Base-by-base conservation (phyloP, 805 yeast species). In the Candida morakotiae region DNA sequence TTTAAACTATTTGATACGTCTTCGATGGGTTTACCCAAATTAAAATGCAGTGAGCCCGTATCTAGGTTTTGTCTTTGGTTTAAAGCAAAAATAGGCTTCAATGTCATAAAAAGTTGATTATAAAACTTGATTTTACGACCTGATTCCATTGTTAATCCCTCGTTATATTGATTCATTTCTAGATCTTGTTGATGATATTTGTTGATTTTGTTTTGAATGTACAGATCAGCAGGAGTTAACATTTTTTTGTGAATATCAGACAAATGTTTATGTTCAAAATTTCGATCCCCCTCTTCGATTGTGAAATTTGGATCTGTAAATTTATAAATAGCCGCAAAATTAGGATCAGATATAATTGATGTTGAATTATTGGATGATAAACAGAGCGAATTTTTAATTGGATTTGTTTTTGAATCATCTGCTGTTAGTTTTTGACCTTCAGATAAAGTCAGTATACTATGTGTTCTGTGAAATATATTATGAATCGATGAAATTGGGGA, bases 301-400 rank as follows among this genome's bases (percentile, higher is more conserved):
- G 54, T 34, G 40, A 49, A 59, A 24, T 51, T 58, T 0, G 64
- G 60, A 31, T 60, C 58, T 0, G 67, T 60, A 44, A 62, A 63
- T 24, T 59, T 60, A 46, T 55, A 62, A 3, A 58, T 45, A 42
- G 49, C 43, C 5, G 66, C 69, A 35, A 56, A 52, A 25, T 49
- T 47, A 2, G 50, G 38, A 36, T 63, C 67, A 0, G 62, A 39
- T 16, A 63, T 51, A 15, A 39, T 43, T 6, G 67, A 60, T 41
- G 62, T 63, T 22, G 67, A 60, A 39, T 53, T 62, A 39, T 56
- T 60, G 5, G 67, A 62, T 2, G 67, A 61, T 18, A 63, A 45
- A 6, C 53, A 46, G n/a, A 62, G 41, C 3, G 53, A 41, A 16
- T 48, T 46, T 39, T 61, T 41, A 28, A 7, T 25, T n/a, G n/a